Conservation (phyloP, 176 grass and related monocot genomes). For the Carex kokanica region DNA sequence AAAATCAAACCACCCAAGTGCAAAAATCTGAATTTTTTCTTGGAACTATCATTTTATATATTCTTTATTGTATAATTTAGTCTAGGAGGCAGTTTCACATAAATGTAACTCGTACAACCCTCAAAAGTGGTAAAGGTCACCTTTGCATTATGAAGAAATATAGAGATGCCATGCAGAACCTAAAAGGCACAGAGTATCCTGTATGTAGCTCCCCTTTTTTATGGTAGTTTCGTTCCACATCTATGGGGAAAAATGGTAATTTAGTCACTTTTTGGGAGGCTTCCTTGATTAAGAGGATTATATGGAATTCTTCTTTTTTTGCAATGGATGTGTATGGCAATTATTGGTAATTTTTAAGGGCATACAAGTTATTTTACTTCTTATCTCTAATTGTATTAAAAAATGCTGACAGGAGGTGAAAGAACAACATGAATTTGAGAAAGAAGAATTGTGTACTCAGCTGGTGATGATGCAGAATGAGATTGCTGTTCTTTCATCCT, state of each 20-base stretch:
- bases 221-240: neutral
- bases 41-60: neutral
- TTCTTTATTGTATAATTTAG: neutral
- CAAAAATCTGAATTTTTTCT: neutral
- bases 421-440: slow-evolving; percentile 73
- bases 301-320: neutral
- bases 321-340: neutral
- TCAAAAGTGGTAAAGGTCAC: neutral
- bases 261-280: neutral
- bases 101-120: neutral
- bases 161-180: neutral
- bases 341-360: neutral
- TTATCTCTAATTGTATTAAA: neutral
- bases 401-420: slow-evolving; percentile 45
- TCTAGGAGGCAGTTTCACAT: neutral
- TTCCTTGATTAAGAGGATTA: neutral
- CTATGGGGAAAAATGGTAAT: neutral
- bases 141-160: neutral
- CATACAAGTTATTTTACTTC: neutral
- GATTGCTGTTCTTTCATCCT: slow-evolving; percentile 55
- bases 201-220: neutral
- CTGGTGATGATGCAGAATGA: slow-evolving; percentile 66
- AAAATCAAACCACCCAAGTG: neutral
- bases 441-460: slow-evolving; percentile 47
- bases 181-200: neutral